These are phyloP conservation scores for Fusarium nisikadoi DNA, from an alignment of 2,329 filamentous ascomycete species.

Conservation along the genomic window DNA sequence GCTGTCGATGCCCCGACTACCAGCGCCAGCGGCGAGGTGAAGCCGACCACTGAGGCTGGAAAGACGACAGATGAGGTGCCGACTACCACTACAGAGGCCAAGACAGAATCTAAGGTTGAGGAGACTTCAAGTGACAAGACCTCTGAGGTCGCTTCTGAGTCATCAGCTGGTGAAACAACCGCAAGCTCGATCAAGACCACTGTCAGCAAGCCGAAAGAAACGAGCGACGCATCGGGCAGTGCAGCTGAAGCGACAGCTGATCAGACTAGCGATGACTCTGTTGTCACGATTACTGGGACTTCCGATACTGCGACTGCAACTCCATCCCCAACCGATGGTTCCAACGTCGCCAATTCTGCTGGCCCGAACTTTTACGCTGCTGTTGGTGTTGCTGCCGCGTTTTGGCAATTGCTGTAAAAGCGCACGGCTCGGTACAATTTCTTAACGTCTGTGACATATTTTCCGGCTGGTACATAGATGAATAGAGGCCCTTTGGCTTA, in stretches of 20 bases:
- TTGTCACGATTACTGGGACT: background rate
- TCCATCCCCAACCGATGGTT: background rate
- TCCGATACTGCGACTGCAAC: background rate
- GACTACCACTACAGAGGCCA: background rate
- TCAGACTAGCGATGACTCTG: background rate
- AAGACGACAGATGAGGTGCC: background rate
- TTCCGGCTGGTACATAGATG: background rate
- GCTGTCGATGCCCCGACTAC: background rate
- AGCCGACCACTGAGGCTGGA: background rate
- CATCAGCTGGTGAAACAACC: background rate
- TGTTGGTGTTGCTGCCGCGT: background rate
- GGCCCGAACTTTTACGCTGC: background rate
- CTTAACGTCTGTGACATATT: background rate
- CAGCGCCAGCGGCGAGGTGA: background rate
- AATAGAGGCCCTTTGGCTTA: background rate
- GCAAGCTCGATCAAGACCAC: background rate
- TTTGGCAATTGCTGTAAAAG: conserved; percentile 25
- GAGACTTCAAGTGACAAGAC: background rate
- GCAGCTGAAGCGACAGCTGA: background rate
- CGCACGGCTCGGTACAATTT: background rate
- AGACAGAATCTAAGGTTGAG: background rate
- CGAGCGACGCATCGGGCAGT: background rate
- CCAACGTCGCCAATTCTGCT: conserved; percentile 1
- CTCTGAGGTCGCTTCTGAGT: background rate
- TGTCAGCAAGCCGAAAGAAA: conserved; percentile 4